Conservation (phyloP, 1,139 yeast genomes). For the Magnusiomyces tetraspermus region DNA sequence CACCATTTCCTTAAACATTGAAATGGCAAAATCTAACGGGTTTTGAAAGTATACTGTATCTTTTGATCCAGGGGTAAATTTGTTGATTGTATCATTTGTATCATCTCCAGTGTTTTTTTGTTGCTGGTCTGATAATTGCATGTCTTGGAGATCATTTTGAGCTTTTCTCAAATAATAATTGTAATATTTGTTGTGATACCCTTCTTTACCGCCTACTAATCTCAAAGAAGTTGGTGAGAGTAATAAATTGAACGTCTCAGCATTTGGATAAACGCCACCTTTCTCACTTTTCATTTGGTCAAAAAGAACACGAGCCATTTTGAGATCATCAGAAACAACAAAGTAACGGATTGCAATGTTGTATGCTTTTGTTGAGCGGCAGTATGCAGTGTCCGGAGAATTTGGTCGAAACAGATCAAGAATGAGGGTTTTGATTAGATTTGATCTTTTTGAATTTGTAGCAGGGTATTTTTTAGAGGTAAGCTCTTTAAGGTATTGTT, state of each 20-base stretch:
- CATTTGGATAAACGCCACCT: constrained; percentile 30
- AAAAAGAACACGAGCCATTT: constrained; percentile 37
- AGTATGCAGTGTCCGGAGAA: constrained; percentile 31
- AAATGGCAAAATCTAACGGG: constrained; percentile 18
- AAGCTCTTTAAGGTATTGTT: constrained; percentile 12
- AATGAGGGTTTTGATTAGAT: constrained; percentile 19
- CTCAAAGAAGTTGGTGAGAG: constrained; percentile 20
- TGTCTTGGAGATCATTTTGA: too few relatives aligned
- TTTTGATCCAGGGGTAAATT: constrained; percentile 26
- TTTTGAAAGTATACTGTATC: constrained; percentile 24
- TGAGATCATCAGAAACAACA: constrained; percentile 33
- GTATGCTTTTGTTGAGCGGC: constrained; percentile 34
- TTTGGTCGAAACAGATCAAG: constrained; percentile 36
- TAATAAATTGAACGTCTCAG: constrained; percentile 39
- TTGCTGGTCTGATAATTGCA: too few relatives aligned
- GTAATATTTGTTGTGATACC: constrained; percentile 9
- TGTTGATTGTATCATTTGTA: constrained; percentile 12
- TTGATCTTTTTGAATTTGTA: constrained; percentile 10
- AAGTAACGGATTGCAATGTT: constrained; percentile 40
- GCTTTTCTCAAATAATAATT: constrained; percentile 14
- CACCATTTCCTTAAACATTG: constrained; percentile 30
- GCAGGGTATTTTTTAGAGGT: constrained; percentile 13
- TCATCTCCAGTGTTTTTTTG: constrained; percentile 7
- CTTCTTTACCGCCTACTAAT: constrained; percentile 9
- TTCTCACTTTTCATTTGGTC: constrained; percentile 33